Conservation (phyloP, 2,329 filamentous ascomycete species). For the Exophiala sp. region DNA sequence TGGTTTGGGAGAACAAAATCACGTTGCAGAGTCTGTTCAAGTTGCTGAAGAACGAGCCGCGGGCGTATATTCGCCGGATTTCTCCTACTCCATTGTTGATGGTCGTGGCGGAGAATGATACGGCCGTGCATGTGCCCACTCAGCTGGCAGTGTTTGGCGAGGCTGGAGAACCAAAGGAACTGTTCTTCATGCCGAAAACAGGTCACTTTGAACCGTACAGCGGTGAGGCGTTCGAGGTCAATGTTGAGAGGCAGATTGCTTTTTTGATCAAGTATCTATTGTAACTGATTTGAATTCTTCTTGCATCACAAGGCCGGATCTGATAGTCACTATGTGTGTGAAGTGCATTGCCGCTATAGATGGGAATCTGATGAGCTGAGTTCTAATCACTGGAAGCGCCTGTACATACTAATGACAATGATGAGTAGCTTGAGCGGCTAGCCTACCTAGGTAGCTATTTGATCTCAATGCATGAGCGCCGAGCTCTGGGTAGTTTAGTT, state of each 20-base stretch:
- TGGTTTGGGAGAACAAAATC: background rate
- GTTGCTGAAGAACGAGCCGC: background rate
- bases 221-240: background rate
- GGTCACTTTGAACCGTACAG: background rate
- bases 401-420: too few relatives aligned
- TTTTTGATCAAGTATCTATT: background rate
- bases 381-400: too few relatives aligned
- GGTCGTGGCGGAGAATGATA: slow-evolving; percentile 32
- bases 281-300: too few relatives aligned
- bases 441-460: too few relatives aligned
- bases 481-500: too few relatives aligned
- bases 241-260: background rate
- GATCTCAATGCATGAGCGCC: too few relatives aligned
- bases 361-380: too few relatives aligned
- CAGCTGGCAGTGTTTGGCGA: background rate
- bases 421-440: too few relatives aligned
- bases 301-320: too few relatives aligned
- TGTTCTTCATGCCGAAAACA: background rate
- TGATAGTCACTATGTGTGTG: too few relatives aligned
- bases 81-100: slow-evolving; percentile 36
- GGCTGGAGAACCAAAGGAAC: background rate
- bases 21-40: background rate
- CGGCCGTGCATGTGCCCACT: background rate
- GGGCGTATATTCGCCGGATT: slow-evolving; percentile 32
- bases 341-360: too few relatives aligned